phyloP scores from a whole-genome alignment of 257 asterid species.

The Primulina tabacum region DNA sequence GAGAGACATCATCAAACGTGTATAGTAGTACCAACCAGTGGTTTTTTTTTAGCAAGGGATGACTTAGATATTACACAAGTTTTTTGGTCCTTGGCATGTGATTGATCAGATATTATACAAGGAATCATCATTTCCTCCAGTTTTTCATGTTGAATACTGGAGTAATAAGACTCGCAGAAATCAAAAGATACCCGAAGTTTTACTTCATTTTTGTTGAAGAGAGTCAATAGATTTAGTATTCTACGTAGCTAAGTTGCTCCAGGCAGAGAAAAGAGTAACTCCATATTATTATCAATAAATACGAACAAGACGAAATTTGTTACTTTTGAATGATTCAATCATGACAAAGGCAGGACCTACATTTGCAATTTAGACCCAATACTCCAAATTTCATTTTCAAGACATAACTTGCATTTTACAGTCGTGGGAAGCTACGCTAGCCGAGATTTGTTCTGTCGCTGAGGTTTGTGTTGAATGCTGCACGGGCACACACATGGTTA shows the following conservation, averaged over 20 bases:
- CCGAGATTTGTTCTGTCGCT: conserved; percentile 45
- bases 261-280: background rate
- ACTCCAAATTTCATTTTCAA: conserved; percentile 22
- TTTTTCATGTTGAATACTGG: background rate
- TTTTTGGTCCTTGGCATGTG: background rate
- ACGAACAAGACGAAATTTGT: too few species aligned
- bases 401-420: conserved; percentile 68
- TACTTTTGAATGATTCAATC: background rate
- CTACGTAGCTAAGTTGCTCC: background rate
- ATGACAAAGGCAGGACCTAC: background rate
- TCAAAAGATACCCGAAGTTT: too few species aligned
- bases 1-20: background rate
- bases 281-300: too few species aligned
- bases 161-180: background rate
- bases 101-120: background rate
- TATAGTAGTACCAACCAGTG: background rate
- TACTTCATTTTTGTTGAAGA: too few species aligned
- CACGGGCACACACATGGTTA: background rate
- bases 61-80: background rate
- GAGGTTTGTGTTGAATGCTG: background rate
- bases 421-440: conserved; percentile 55
- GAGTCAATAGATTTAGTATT: background rate
- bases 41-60: too few species aligned
- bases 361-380: background rate
- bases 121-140: too few species aligned